These are phyloP conservation scores for Gracilaria gracilis DNA, from an alignment of 23 red algal genomes.

Conservation along the genomic window DNA sequence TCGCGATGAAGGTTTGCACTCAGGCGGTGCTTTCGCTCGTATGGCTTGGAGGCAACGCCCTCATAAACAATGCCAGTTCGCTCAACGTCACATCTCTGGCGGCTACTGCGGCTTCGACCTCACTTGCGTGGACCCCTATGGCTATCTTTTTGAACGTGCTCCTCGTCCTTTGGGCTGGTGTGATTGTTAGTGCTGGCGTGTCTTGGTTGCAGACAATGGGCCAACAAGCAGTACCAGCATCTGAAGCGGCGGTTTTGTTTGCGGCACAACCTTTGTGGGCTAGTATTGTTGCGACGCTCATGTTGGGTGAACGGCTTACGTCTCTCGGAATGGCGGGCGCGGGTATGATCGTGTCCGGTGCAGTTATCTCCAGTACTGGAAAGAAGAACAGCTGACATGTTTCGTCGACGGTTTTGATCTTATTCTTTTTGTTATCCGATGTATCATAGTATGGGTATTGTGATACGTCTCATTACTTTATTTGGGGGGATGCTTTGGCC, in stretches of 20 bases:
- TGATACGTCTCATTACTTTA: too few species aligned
- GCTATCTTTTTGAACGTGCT: slow-evolving; percentile 43
- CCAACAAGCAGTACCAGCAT: slow-evolving; percentile 64
- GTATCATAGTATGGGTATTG: too few species aligned
- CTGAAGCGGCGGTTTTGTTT: slow-evolving; percentile 82
- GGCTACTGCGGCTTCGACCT: not conserved
- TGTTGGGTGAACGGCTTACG: slow-evolving; percentile 71
- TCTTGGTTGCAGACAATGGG: slow-evolving; percentile 77
- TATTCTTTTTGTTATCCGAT: not conserved
- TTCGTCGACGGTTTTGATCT: not conserved
- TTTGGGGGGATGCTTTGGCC: not conserved
- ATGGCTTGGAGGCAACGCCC: slow-evolving; percentile 18
- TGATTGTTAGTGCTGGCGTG: slow-evolving; percentile 45
- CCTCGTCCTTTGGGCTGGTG: slow-evolving; percentile 78
- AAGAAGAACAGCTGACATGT: slow-evolving; percentile 22
- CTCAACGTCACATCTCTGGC: not conserved
- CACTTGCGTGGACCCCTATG: slow-evolving; percentile 34
- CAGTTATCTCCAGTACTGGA: slow-evolving; percentile 60
- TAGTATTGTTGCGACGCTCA: slow-evolving; percentile 49
- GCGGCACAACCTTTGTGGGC: slow-evolving; percentile 80
- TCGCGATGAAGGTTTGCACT: slow-evolving; percentile 73
- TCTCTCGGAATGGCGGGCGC: slow-evolving; percentile 52
- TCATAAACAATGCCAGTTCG: not conserved
- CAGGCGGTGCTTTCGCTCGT: slow-evolving; percentile 72
- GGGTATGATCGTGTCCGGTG: slow-evolving; percentile 63